Evolutionary conservation across 2,329 filamentous ascomycete genomes (phyloP).

Genomic region (Alternaria triticina): DNA sequence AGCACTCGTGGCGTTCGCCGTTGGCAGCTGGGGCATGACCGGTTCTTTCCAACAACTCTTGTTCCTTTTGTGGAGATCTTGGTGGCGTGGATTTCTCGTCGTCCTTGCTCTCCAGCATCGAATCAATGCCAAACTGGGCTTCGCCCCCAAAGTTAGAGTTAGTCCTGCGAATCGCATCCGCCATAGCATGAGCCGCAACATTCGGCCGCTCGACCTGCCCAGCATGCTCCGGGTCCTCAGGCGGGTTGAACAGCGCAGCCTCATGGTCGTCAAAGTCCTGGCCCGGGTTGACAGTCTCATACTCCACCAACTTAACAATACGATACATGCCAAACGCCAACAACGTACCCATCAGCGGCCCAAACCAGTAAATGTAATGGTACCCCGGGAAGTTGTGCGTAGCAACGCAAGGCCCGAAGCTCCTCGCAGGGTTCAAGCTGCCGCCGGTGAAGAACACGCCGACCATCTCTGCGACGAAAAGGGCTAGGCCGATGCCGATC

Average conservation of each 20-base stretch:
- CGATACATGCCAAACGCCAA: constrained; percentile 49
- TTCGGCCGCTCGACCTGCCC: constrained; percentile 41
- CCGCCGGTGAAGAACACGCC: constrained; percentile 55
- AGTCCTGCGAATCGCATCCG: constrained; percentile 7
- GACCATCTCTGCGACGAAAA: constrained; percentile 67
- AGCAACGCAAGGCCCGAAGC: constrained; percentile 51
- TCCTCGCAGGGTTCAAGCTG: constrained; percentile 50
- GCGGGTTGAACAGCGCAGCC: constrained; percentile 39
- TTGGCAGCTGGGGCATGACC: background rate
- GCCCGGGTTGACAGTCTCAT: constrained; percentile 51
- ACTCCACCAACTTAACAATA: constrained; percentile 51
- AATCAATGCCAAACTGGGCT: constrained; percentile 15
- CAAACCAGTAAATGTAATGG: constrained; percentile 55
- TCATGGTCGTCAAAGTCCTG: constrained; percentile 50
- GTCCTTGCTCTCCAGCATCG: background rate
- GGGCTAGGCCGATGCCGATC: constrained; percentile 72
- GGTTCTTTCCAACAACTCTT: background rate
- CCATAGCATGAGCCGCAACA: constrained; percentile 34
- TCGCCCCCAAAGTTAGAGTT: background rate
- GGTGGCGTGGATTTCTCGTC: background rate
- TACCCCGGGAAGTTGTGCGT: constrained; percentile 46
- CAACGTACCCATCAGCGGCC: constrained; percentile 44
- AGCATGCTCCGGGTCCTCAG: constrained; percentile 29
- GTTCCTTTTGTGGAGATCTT: background rate
- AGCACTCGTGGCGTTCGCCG: background rate